Base-by-base conservation (phyloP, 352 stramenopile species). In the Pythium phragmiticola region DNA sequence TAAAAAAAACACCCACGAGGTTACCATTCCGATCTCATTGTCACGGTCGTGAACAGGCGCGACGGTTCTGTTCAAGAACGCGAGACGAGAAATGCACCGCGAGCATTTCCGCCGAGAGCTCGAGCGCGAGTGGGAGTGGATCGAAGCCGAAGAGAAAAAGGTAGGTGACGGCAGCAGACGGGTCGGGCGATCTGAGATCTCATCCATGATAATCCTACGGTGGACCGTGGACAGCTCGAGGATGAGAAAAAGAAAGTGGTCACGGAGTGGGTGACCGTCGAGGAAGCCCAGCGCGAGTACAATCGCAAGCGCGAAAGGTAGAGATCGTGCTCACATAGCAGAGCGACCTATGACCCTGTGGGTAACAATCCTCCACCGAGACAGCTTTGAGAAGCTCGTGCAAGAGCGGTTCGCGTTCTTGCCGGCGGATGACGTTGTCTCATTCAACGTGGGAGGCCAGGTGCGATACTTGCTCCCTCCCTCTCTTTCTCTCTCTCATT, bases 221-320 rank as follows among this genome's bases (percentile, higher is more conserved):
- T 21, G n/a, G 9, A 21, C 9, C 28, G n/a, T 30, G 2, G 5
- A 19, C 37, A 92, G 83, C 73, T 92, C 11, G 73, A 82, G 14
- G 75, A 85, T 11, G 84, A 90, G 60, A 92, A 90, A 65, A 80
- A 85, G n/a, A 85, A 87, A 47, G 72, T 91, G 17, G 82, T 89
- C 47, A 57, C 75, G 17, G 84, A 91, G 64, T 92, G 82, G 82
- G 73, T 90, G 47, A 52, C 59, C 0, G 75, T 92, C 13, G 84
- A 90, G 41, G 77, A 89, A 60, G 71, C 74, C 2, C 84, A 92
- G 63, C 70, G 81, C 47, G 77, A 81, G 46, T 89, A 86, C 60
- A 76, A 85, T 41, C 57, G 69, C 55, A 89, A 87, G 60, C 80
- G 81, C 11, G 68, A 76, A 12, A 81, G 70, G 83, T 92, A 77